Conservation (phyloP, 2,329 filamentous ascomycete genomes). For the Alternaria sp. region DNA sequence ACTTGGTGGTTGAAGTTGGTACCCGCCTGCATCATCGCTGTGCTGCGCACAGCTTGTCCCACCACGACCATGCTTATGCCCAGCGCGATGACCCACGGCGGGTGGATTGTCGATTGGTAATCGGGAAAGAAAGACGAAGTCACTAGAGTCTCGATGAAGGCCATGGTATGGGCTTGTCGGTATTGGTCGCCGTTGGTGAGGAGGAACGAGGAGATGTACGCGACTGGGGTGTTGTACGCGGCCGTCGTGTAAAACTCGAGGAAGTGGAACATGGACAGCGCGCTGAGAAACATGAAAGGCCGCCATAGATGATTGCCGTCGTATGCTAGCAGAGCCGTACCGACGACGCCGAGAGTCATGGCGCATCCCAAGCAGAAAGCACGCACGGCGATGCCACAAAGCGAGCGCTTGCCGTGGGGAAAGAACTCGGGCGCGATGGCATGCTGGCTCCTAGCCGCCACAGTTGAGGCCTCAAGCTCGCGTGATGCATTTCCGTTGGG, state of each 20-base stretch:
- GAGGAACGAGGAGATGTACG: slow-evolving; percentile 78
- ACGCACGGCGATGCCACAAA: slow-evolving; percentile 55
- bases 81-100: slow-evolving; percentile 47
- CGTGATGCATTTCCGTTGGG: slow-evolving; percentile 35
- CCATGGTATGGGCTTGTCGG: slow-evolving; percentile 78
- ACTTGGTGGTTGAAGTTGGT: slow-evolving; percentile 89
- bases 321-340: slow-evolving; percentile 37
- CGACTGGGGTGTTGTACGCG: slow-evolving; percentile 76
- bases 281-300: slow-evolving; percentile 66
- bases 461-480: slow-evolving; percentile 31
- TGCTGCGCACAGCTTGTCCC: slow-evolving; percentile 78
- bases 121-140: slow-evolving; percentile 63
- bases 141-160: slow-evolving; percentile 74
- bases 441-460: slow-evolving; percentile 20
- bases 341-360: slow-evolving; percentile 43
- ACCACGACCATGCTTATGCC: slow-evolving; percentile 69
- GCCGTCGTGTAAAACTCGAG: slow-evolving; percentile 95
- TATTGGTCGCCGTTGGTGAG: slow-evolving; percentile 86
- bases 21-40: slow-evolving; percentile 88
- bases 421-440: slow-evolving; percentile 44
- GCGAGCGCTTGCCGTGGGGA: slow-evolving; percentile 52
- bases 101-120: slow-evolving; percentile 53
- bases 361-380: slow-evolving; percentile 53
- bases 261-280: slow-evolving; percentile 87
- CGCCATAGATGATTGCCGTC: slow-evolving; percentile 60